Conservation (phyloP, 805 yeast genomes). For the Saccharomycopsis javanensis region DNA sequence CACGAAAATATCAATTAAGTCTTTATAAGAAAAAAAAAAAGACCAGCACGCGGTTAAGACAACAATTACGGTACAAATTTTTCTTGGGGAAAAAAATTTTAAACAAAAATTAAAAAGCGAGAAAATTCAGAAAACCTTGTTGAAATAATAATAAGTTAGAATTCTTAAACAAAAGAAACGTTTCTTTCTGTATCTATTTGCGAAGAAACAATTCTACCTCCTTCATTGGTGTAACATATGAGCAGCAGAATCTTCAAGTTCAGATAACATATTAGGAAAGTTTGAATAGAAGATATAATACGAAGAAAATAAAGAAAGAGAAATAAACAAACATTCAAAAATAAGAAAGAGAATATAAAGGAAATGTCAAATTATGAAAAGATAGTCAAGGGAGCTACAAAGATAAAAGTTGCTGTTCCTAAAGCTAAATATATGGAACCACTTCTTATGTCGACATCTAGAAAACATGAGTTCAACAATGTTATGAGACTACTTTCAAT, state of each 20-base stretch:
- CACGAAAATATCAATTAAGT: neutral
- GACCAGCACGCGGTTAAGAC: neutral
- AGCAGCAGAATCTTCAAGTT: no score
- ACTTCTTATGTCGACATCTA: slow-evolving; percentile 44
- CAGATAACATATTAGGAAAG: no score
- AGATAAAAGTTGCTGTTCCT: slow-evolving; percentile 89
- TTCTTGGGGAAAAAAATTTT: neutral
- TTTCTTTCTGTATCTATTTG: no score
- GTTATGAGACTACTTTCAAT: slow-evolving; percentile 55
- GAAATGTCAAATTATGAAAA: slow-evolving; percentile 19
- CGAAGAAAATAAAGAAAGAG: neutral
- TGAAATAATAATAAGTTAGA: neutral
- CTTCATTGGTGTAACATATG: no score
- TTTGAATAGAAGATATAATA: neutral
- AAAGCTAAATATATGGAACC: slow-evolving; percentile 95
- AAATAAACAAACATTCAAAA: neutral
- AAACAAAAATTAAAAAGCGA: neutral
- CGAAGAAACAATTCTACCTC: no score
- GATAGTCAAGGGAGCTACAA: slow-evolving; percentile 49
- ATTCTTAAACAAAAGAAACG: no score
- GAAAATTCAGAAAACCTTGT: neutral
- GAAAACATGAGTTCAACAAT: slow-evolving; percentile 42
- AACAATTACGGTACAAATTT: neutral
- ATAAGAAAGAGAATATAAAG: neutral
- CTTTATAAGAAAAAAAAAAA: neutral